Base-by-base conservation (phyloP, 805 yeast species). In the Myxozyma neotropica region DNA sequence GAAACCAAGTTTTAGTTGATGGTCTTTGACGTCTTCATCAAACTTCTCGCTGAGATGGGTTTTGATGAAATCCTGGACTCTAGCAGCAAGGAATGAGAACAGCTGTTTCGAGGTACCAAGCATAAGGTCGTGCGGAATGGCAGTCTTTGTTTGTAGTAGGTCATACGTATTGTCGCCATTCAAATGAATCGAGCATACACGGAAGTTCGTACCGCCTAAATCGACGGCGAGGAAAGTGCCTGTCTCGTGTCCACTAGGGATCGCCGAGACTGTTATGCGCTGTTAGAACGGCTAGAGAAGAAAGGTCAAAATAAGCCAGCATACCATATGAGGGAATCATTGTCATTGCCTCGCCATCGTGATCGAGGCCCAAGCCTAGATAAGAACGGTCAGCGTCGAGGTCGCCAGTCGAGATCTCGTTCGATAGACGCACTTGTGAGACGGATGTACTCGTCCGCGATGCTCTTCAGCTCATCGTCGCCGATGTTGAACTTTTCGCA, bases 151-250 rank as follows among this genome's bases (percentile, higher is more conserved):
- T 72, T 93, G 97, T 66, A 83, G 82, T 61, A 92, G 75, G 24
- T 81, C 78, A 73, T 86, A 91, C n/a, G 93, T 85, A 66, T 88
- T 89, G 68, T 77, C 74, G 29, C 80, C 80, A 36, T 73, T 63
- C 68, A 93, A 79, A 38, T 80, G 73, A 31, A 93, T 92, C 1
- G 97, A 90, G 72, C 97, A 91, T 26, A 94, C 96, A 69, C 99
- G 81, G 76, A 93, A 90, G 73, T 94, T 92, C 58, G 98, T 92
- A 52, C 98, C 98, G 63, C 99, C 99, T 54, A 93, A 79, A 71
- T 93, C 98, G 3, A 94, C 96, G 55, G 98, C 98, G 61, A 93
- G 77, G 63, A 81, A 83, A 40, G 88, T 78, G 46, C 98, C 98
- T 56, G 78, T 79, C 72, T 93, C 99, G 49, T 81, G 79, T 45